Evolutionary conservation across 371 early-diverging fungal genomes (phyloP), one percentile per base, ranked within the genome.

Genomic region (Mortierella sp.): DNA sequence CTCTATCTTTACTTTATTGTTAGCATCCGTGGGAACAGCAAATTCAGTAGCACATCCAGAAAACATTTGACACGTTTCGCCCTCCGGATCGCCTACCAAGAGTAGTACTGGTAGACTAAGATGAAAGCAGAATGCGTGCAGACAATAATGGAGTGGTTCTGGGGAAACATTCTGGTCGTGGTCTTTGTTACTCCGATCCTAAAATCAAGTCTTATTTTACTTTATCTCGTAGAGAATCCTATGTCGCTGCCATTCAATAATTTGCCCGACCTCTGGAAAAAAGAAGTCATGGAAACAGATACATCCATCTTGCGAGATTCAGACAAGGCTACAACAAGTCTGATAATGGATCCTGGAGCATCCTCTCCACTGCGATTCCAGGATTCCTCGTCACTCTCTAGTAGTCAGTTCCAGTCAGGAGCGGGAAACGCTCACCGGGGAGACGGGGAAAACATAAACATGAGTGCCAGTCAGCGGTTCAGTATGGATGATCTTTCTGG

Each of bases 401-500:
- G 51, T 4, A 57, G 52, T 44, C 62, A 53, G 0, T 61, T 59
- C 25, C 56, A 12, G 14, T 55, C 69, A 1, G 21, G 50, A 9
- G 69, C 37, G 9, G 9, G 9, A 9, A 37, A 37, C 9, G 9
- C 3, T 9, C 3, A 9, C 37, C 37, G 37, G 9, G 37, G 37
- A 9, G 37, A 37, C 37, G 37, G 37, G 9, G 37, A 37, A 37
- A 9, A 5, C 9, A 37, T 59, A 18, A 51, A 52, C 12, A 57
- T 68, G 19, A 64, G 72, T 25, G 18, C 59, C 2, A 68, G 68
- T 25, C 64, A 72, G 25, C 65, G 77, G 4, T 77, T 77, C 48
- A 62, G 72, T 26, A 68, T 77, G 62, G 72, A 77, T 62, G 57
- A 65, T 7, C 57, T 77, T 37, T 60, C 72, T 43, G 77, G 65